Evolutionary conservation across 306 rosid genomes (phyloP).

Genomic region (Acacia acuminata): DNA sequence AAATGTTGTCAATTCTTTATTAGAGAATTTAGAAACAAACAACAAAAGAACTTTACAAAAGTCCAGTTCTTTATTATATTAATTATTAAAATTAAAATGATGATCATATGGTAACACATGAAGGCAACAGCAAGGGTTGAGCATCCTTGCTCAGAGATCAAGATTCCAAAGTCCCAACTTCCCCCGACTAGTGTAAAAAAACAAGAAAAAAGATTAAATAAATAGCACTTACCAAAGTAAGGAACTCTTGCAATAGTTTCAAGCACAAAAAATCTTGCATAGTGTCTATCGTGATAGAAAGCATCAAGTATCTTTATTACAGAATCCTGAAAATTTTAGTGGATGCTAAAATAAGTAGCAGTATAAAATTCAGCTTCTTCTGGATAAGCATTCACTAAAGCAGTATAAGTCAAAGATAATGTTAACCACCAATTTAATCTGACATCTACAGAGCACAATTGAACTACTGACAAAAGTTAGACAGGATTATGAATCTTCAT

Average conservation of each 20-base stretch:
- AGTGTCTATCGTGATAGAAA: conserved; percentile 73
- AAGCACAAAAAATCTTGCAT: conserved; percentile 91
- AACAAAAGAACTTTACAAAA: background rate
- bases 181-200: background rate
- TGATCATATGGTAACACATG: background rate
- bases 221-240: conserved; percentile 73
- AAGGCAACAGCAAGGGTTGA: background rate
- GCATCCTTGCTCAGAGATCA: background rate
- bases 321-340: conserved; percentile 70
- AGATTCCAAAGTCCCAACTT: background rate
- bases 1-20: background rate
- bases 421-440: background rate
- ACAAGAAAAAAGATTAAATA: background rate
- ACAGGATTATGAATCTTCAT: background rate
- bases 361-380: background rate
- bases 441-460: background rate
- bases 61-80: background rate
- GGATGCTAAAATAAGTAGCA: conserved; percentile 18
- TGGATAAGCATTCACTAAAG: background rate
- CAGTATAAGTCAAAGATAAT: background rate
- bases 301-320: conserved; percentile 83
- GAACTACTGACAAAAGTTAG: background rate
- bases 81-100: background rate
- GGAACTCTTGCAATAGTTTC: conserved; percentile 99
- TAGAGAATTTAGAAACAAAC: background rate